Evolutionary conservation across 1,284 basidiomycete species (phyloP), one percentile per base, ranked within the genome.

Genomic region (Thecaphora thlaspeos): DNA sequence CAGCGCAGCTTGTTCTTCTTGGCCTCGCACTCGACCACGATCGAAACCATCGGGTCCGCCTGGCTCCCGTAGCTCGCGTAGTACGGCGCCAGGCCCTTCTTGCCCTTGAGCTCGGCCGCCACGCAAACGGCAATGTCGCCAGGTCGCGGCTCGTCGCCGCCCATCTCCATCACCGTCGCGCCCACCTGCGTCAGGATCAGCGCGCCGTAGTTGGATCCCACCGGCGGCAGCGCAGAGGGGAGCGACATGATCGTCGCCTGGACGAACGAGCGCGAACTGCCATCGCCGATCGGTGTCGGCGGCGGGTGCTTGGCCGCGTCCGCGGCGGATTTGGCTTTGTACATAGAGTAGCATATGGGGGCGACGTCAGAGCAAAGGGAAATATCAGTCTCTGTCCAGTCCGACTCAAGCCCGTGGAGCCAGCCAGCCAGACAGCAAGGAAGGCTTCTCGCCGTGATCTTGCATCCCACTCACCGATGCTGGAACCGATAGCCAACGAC

Each of bases 101-200:
- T 88, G 0, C 92, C 91, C 76, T 91, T 92, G 70, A 96, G 82
- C 75, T 85, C 87, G 47, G 88, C 89, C 48, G 90, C 88, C 49
- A 83, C 80, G 63, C 93, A 79, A 46, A 85, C 83, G 38, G 91
- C 82, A 5, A 95, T 80, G 79, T 95, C 91, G 1, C 91, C 91
- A 0, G 90, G 87, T 81, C 90, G 82, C 51, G 91, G 88, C 48
- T 92, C 90, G 70, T 87, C 88, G 38, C 82, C 81, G 21, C 24
- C 43, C 32, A 87, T 82, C 63, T 86, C 85, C n/a, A n/a, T n/a
- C 76, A 91, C 87, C 2, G 85, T 81, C 0, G 72, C 67, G 0
- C 83, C 87, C 10, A 82, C 84, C 79, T 92, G 90, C 54, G 83
- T 66, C 48, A 52, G 62, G 37, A 51, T 38, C 2, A 53, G 51